These are phyloP conservation scores for Xylariaceae sp. DNA, from an alignment of 2,329 filamentous ascomycete genomes.

Conservation along the genomic window DNA sequence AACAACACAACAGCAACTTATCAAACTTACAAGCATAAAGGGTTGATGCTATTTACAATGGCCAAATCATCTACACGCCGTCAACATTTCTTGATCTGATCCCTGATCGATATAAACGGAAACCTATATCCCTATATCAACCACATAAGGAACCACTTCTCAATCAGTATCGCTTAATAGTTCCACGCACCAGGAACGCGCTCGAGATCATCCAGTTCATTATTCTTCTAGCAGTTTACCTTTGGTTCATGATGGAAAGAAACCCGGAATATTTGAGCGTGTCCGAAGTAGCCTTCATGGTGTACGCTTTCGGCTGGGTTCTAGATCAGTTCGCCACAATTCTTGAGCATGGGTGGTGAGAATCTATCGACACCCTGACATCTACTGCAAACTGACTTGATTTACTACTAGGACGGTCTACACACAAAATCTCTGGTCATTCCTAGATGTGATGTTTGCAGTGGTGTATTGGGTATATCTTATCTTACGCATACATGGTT, in stretches of 20 bases:
- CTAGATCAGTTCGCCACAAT: constrained; percentile 75
- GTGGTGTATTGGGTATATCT: constrained; percentile 67
- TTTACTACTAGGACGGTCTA: constrained; percentile 63
- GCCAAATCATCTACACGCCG: constrained; percentile 76
- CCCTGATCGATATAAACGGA: constrained; percentile 80
- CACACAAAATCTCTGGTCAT: constrained; percentile 85
- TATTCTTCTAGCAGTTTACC: constrained; percentile 64
- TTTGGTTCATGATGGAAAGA: constrained; percentile 67
- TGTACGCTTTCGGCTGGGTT: constrained; percentile 76
- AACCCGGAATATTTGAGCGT: constrained; percentile 52
- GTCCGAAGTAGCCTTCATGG: constrained; percentile 62
- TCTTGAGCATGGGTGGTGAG: constrained; percentile 64
- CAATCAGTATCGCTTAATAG: constrained; percentile 81
- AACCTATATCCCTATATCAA: constrained; percentile 77
- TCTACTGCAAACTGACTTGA: background rate
- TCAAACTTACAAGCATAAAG: constrained; percentile 25
- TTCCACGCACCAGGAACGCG: constrained; percentile 71
- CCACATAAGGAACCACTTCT: constrained; percentile 70
- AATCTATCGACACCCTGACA: constrained; percentile 2
- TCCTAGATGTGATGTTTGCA: constrained; percentile 77
- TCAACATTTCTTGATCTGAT: constrained; percentile 79
- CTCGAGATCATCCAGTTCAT: constrained; percentile 73
- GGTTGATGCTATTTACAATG: constrained; percentile 77
- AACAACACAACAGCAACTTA: background rate
- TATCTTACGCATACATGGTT: constrained; percentile 62